These are phyloP conservation scores for Erodium maritimum DNA, from an alignment of 345 rosid species.

Conservation along the genomic window DNA sequence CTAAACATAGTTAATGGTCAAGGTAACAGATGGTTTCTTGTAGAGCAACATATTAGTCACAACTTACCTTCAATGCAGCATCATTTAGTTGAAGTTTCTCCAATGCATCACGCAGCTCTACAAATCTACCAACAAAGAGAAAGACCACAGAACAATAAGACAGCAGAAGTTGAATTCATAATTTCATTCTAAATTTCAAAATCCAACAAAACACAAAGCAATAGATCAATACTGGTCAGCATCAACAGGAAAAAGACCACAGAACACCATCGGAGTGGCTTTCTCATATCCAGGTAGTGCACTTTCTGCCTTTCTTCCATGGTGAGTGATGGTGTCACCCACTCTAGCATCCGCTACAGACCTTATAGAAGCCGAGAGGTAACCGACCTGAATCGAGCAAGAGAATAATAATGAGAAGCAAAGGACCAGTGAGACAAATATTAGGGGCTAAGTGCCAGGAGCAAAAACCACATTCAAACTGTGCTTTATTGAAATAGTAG, in stretches of 20 bases:
- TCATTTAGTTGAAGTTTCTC: slow-evolving; percentile 95
- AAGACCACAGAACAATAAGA: slow-evolving; percentile 13
- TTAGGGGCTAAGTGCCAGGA: neutral
- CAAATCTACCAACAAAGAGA: slow-evolving; percentile 42
- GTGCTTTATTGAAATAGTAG: neutral
- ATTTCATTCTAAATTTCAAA: slow-evolving; percentile 3
- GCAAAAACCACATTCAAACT: no score
- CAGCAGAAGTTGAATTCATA: slow-evolving; percentile 7
- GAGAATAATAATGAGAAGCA: neutral
- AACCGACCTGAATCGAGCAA: slow-evolving; percentile 56
- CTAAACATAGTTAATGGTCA: neutral
- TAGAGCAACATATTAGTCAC: neutral
- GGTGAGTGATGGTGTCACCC: slow-evolving; percentile 83
- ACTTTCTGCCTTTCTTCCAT: slow-evolving; percentile 55
- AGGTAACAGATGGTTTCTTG: neutral
- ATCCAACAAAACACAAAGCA: slow-evolving; percentile 9
- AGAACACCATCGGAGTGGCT: slow-evolving; percentile 98
- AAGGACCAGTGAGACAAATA: neutral
- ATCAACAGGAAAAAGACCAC: slow-evolving; percentile 97
- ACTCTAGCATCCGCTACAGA: slow-evolving; percentile 98
- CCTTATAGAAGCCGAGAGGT: slow-evolving; percentile 88
- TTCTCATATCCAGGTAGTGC: slow-evolving; percentile 89
- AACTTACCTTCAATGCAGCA: slow-evolving; percentile 81
- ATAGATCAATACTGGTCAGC: slow-evolving; percentile 76
- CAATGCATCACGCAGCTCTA: slow-evolving; percentile 92